Conservation (phyloP, 1,139 yeast genomes). For the Yamadazyma blattariae region DNA sequence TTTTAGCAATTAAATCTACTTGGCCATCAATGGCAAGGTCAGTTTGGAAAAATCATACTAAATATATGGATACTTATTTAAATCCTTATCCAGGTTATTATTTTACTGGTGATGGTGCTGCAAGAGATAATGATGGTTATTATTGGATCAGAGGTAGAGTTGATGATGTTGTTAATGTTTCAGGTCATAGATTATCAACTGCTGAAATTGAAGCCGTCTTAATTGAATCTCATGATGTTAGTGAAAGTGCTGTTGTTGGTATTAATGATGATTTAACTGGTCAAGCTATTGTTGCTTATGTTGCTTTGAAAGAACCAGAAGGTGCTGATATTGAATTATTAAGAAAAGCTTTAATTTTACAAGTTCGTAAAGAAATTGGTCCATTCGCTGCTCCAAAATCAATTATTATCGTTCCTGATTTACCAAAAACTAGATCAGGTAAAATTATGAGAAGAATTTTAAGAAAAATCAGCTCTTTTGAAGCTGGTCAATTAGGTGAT, state of each 20-base stretch:
- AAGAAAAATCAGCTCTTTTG: slow-evolving; percentile 86
- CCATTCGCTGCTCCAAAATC: slow-evolving; percentile 98
- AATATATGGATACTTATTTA: slow-evolving; percentile 90
- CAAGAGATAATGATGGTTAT: slow-evolving; percentile 94
- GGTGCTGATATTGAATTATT: slow-evolving; percentile 54
- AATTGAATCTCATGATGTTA: slow-evolving; percentile 73
- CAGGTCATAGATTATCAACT: slow-evolving; percentile 96
- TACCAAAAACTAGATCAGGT: slow-evolving; percentile 98
- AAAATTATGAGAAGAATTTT: slow-evolving; percentile 98
- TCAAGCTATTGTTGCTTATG: slow-evolving; percentile 94
- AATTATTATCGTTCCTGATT: slow-evolving; percentile 80
- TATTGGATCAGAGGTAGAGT: slow-evolving; percentile 99
- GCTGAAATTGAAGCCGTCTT: slow-evolving; percentile 96
- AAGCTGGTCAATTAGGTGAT: slow-evolving; percentile 93
- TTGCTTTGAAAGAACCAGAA: slow-evolving; percentile 65
- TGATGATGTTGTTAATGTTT: slow-evolving; percentile 96
- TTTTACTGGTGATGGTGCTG: slow-evolving; percentile 99
- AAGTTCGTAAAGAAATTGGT: slow-evolving; percentile 92
- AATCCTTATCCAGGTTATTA: slow-evolving; percentile 95
- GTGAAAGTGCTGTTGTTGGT: slow-evolving; percentile 96
- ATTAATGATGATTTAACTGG: slow-evolving; percentile 94
- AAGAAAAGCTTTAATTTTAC: slow-evolving; percentile 80
- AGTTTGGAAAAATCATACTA: slow-evolving; percentile 85
- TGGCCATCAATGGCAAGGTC: slow-evolving; percentile 99
- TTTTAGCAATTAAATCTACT: slow-evolving; percentile 78